Evolutionary conservation across 345 rosid species (phyloP), one percentile per base, ranked within the genome.

Genomic region (Capsella bursapastoris): DNA sequence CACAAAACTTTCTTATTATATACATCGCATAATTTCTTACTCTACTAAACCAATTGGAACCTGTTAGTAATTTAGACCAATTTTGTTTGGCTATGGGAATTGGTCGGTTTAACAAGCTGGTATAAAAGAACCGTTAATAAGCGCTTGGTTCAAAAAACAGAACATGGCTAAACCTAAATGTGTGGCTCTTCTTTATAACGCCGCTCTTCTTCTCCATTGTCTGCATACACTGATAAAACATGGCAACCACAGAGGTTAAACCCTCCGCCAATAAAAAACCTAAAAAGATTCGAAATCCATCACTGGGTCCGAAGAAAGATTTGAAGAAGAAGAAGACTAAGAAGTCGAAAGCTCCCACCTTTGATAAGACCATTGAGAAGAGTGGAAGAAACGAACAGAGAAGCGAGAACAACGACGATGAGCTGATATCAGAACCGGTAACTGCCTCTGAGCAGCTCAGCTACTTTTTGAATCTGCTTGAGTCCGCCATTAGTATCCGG

Each of bases 401-500:
- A 41, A 10, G 35, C 53, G 74, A 48, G 4, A 55, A 41, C 40
- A 48, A 55, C 35, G 68, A n/a, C 3, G 79, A 55, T 6, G 69
- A 45, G 5, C 45, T 6, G n/a, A 28, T 34, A 13, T 29, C 34
- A 2, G 68, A 44, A 27, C 79, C 82, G 0, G 55, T 70, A 3
- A 60, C 89, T 4, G 76, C 85, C 7, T 74, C 86, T 35, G 84
- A 78, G 67, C 90, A 84, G 77, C 92, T 84, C 11, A 66, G 32
- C 29, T 90, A 74, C 79, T 88, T 92, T 55, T 38, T 89, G 2
- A 73, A 69, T 35, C 79, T 82, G 44, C 84, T 86, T 52, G 84
- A 88, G 57, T 88, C 93, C 13, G 86, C 87, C 80, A 85, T 80
- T 79, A 84, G 73, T 49, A 64, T 92, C 11, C 69, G 74, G 27